Base-by-base conservation (phyloP, 768 basidiomycete genomes). In the Auriscalpium vulgare region DNA sequence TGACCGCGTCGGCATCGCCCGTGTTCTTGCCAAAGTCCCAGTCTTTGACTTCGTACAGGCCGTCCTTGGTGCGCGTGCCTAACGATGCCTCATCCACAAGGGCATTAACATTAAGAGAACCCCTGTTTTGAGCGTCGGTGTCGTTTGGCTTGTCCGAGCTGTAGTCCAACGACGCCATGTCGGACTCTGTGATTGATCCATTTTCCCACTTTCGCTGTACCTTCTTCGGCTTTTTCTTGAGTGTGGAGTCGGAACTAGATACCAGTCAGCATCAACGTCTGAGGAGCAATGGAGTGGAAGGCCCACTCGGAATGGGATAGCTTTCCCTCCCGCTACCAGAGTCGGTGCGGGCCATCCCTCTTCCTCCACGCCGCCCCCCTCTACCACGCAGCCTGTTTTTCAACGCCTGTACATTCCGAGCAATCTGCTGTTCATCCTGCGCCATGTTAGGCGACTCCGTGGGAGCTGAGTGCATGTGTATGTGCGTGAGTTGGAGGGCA, bases 121-220 rank as follows among this genome's bases (percentile, higher is more conserved):
- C 66, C 3, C 38, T 43, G 5, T 66, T 57, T 7, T 66, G 59
- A 8, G 68, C 63, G 52, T 76, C 76, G 1, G 72, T 63, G 38
- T 62, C 56, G 40, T 69, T 64, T 8, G 62, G 58, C 59, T 82
- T 83, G 63, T 87, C 82, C 49, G 73, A 62, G 60, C 87, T 91
- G 69, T 90, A 98, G 70, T 99, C 94, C 53, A 97, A 79, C 44
- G 88, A 85, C 6, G 87, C 91, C 91, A 98, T 95, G 61, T 98
- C 97, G 14, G 79, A 78, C 61, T 91, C 90, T 10, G 84, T 85
- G 4, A 88, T 85, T 1, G 78, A 77, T 60, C 84, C 80, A 64
- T 95, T 83, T 21, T 86, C 92, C 97, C 97, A 99, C 72, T 93
- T 98, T 35, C 97, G 85, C 69, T 87, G 87, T 3, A 78, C 68